Conservation (phyloP, 2,329 filamentous ascomycete species). For the Bipolaris bicolor region DNA sequence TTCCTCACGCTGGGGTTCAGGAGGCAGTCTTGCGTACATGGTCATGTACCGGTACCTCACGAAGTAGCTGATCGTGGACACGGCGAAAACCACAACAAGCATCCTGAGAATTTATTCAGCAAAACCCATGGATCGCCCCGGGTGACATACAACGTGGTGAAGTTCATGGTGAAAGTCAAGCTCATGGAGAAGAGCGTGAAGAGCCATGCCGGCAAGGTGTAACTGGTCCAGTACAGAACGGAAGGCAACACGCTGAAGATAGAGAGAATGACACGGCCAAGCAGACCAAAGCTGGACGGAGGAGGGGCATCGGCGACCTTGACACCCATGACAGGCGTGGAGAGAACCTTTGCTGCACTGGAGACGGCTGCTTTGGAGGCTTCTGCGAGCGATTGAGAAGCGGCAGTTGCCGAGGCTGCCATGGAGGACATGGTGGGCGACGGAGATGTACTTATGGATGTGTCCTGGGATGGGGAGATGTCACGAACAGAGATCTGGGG, state of each 20-base stretch:
- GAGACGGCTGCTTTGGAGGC: constrained; percentile 19
- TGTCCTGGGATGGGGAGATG: neutral
- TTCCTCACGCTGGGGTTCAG: constrained; percentile 94
- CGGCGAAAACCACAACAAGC: constrained; percentile 74
- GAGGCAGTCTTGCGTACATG: constrained; percentile 92
- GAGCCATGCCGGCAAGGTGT: constrained; percentile 86
- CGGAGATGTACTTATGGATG: neutral
- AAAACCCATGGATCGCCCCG: constrained; percentile 12
- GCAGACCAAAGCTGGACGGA: constrained; percentile 50
- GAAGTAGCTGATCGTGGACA: constrained; percentile 90
- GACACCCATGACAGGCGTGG: constrained; percentile 28
- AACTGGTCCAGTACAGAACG: constrained; percentile 76
- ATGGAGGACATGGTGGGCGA: constrained; percentile 28
- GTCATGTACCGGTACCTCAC: constrained; percentile 95
- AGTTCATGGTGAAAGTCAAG: constrained; percentile 97
- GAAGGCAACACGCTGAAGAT: constrained; percentile 62
- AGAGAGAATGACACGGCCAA: constrained; percentile 58
- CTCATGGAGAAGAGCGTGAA: constrained; percentile 91
- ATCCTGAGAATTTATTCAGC: constrained; percentile 40
- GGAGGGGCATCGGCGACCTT: constrained; percentile 30
- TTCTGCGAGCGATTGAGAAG: constrained; percentile 21
- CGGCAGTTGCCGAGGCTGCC: constrained; percentile 29
- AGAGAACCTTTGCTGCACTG: constrained; percentile 26
- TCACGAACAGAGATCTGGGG: constrained; percentile 15
- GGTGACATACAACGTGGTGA: constrained; percentile 80